Conservation (phyloP, 129 eudicot genomes). For the Pulicaria dysenterica region DNA sequence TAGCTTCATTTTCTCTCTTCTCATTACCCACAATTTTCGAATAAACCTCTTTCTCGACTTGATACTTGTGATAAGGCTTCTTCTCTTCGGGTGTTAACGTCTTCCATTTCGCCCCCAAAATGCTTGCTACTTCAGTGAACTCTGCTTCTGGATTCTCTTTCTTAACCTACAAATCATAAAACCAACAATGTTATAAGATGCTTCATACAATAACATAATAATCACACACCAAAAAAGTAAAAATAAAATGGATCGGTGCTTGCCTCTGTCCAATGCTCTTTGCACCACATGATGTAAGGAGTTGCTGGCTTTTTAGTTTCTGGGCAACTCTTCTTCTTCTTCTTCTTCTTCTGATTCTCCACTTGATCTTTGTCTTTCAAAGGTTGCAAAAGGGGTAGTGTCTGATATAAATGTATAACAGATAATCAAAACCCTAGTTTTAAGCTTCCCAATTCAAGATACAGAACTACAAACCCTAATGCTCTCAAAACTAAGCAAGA, state of each 20-base stretch:
- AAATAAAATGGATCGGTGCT: slow-evolving; percentile 5
- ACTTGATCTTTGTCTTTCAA: slow-evolving; percentile 66
- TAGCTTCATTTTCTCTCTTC: slow-evolving; percentile 87
- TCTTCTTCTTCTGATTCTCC: slow-evolving; percentile 58
- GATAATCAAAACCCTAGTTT: slow-evolving; percentile 3
- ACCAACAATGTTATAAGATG: neutral
- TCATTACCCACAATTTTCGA: slow-evolving; percentile 69
- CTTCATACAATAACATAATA: neutral
- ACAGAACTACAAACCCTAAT: neutral
- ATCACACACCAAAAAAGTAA: neutral
- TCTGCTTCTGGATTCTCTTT: slow-evolving; percentile 79
- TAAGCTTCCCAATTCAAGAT: neutral
- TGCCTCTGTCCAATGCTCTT: slow-evolving; percentile 93
- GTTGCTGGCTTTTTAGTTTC: slow-evolving; percentile 75
- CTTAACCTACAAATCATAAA: slow-evolving; percentile 55
- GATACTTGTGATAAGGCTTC: slow-evolving; percentile 88
- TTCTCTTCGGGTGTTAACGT: slow-evolving; percentile 75
- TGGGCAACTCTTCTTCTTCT: slow-evolving; percentile 53
- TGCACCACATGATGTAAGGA: slow-evolving; percentile 83
- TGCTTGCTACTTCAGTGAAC: slow-evolving; percentile 67
- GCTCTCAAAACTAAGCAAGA: neutral
- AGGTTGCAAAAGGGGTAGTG: slow-evolving; percentile 56
- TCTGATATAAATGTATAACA: slow-evolving; percentile 36
- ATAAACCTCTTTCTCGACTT: slow-evolving; percentile 77
- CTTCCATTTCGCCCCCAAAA: slow-evolving; percentile 90